A percentile compares a stretch with the other conserved stretches of the same genome.
Conservation (phyloP, 306 rosid species). For the Quercus engelmannii region DNA sequence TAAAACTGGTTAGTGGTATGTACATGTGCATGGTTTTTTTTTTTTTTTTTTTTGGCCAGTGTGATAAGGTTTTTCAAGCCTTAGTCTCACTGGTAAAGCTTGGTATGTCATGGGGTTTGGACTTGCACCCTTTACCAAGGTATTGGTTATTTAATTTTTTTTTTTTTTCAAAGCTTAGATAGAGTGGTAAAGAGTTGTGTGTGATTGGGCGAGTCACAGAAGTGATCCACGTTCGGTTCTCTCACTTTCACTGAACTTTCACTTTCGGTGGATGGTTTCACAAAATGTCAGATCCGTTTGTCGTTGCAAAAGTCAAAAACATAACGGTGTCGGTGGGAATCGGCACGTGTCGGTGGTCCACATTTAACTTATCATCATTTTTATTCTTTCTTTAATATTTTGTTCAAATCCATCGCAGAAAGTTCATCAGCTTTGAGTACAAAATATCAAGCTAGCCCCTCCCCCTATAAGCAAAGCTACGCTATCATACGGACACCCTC, state of each 20-base stretch:
- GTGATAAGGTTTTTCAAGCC: no score
- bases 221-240: conserved; percentile 32
- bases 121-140: no score
- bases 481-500: not conserved
- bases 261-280: conserved; percentile 64
- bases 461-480: not conserved
- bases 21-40: no score
- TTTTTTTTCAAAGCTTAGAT: no score
- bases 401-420: not conserved
- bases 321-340: conserved; percentile 51
- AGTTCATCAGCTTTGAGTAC: not conserved
- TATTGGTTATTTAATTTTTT: no score
- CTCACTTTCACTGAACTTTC: conserved; percentile 35
- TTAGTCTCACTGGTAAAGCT: no score
- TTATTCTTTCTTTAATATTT: conserved; percentile 7
- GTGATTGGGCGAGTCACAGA: not conserved
- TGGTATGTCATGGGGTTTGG: no score
- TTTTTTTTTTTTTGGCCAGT: no score
- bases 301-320: conserved; percentile 51
- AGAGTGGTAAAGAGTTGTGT: not conserved
- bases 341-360: conserved; percentile 80
- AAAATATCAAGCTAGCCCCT: conserved; percentile 1
- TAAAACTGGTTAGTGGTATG: no score
- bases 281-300: conserved; percentile 9
- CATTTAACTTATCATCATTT: conserved; percentile 30